Conservation (phyloP, 352 stramenopile genomes). For the Pythium sukuiense region DNA sequence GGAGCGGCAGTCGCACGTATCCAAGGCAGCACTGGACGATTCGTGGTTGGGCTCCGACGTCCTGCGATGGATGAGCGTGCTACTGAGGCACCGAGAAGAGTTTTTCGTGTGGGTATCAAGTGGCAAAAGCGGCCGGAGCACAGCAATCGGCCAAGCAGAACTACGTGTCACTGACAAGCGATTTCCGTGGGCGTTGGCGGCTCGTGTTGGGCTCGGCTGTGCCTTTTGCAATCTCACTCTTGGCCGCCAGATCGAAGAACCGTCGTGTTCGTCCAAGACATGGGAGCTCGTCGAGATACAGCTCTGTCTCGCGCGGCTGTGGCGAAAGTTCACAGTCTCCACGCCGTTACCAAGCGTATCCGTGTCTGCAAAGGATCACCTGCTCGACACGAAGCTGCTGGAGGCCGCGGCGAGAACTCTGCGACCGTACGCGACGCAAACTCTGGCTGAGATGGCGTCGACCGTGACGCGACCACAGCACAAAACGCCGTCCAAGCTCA, state of each 20-base stretch:
- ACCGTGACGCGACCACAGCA: conserved; percentile 3
- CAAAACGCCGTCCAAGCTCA: not conserved
- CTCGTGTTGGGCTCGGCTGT: conserved; percentile 19
- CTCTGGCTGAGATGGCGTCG: conserved; percentile 4
- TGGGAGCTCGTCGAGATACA: conserved; percentile 27
- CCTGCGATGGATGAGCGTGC: conserved; percentile 9
- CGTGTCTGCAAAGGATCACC: conserved; percentile 4
- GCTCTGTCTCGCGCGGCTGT: conserved; percentile 19
- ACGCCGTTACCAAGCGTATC: conserved; percentile 1
- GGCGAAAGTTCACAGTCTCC: conserved; percentile 21
- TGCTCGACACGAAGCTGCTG: conserved; percentile 8
- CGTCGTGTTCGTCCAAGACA: not conserved
- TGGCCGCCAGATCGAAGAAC: not conserved
- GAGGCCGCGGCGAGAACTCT: not conserved
- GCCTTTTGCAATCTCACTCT: conserved; percentile 23
- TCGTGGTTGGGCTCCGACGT: not conserved
- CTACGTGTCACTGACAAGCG: conserved; percentile 17
- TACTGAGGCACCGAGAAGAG: conserved; percentile 12
- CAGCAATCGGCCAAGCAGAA: not conserved
- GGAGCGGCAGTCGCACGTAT: not conserved
- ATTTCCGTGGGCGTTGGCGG: conserved; percentile 18
- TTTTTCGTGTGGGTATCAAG: conserved; percentile 25
- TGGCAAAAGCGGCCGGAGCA: conserved; percentile 2
- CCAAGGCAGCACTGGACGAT: not conserved
- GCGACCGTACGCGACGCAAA: not conserved